Conservation (phyloP, 768 basidiomycete genomes). For the Suillus weaverae region DNA sequence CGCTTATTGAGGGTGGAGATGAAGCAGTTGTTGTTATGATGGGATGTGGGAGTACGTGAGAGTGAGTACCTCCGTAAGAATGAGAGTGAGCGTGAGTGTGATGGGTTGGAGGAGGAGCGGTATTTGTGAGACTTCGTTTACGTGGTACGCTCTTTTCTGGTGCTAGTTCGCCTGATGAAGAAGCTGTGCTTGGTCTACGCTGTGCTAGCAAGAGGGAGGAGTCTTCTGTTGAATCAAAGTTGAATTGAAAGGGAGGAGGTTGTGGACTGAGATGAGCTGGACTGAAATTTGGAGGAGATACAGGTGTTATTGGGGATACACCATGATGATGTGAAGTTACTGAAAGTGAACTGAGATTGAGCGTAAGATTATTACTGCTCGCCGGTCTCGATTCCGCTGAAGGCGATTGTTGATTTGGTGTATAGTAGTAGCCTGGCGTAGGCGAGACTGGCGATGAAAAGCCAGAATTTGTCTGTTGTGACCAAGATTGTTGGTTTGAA, state of each 20-base stretch:
- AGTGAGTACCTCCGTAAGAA: slow-evolving; percentile 15
- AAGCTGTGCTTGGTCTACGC: slow-evolving; percentile 38
- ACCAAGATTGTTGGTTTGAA: slow-evolving; percentile 37
- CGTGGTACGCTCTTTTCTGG: slow-evolving; percentile 57
- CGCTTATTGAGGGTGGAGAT: slow-evolving; percentile 26
- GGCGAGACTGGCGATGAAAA: slow-evolving; percentile 31
- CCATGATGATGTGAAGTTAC: slow-evolving; percentile 56
- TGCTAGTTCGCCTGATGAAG: slow-evolving; percentile 46
- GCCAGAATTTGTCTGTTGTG: slow-evolving; percentile 20
- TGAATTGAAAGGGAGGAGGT: slow-evolving; percentile 48
- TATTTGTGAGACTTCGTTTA: slow-evolving; percentile 63
- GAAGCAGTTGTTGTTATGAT: slow-evolving; percentile 34
- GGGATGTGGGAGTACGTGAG: slow-evolving; percentile 25
- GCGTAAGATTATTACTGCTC: slow-evolving; percentile 49
- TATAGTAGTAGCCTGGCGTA: slow-evolving; percentile 21
- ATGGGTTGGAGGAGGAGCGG: slow-evolving; percentile 25
- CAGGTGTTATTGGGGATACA: slow-evolving; percentile 58
- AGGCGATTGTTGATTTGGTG: slow-evolving; percentile 13
- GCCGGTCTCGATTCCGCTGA: slow-evolving; percentile 24
- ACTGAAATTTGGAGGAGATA: slow-evolving; percentile 49
- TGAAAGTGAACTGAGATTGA: slow-evolving; percentile 67
- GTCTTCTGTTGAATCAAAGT: slow-evolving; percentile 42
- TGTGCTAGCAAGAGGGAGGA: slow-evolving; percentile 30
- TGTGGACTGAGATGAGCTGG: slow-evolving; percentile 43
- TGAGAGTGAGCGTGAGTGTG: slow-evolving; percentile 28